These are phyloP conservation scores for Agrostemma githago DNA, from an alignment of 148 eudicot genomes.

Conservation along the genomic window DNA sequence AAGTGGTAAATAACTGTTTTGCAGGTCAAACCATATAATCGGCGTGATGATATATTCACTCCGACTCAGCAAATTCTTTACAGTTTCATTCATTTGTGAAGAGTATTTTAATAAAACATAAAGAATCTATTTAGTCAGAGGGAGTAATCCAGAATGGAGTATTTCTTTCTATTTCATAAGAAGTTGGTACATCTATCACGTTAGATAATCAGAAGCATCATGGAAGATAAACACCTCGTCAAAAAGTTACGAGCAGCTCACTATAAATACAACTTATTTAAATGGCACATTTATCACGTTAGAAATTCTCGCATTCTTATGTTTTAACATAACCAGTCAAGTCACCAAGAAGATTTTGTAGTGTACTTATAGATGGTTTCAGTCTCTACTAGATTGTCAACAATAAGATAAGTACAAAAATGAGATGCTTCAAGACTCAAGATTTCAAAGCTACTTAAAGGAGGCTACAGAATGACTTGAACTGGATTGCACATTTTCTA, in stretches of 20 bases:
- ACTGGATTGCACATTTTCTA: slow-evolving; percentile 9
- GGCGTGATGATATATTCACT: neutral
- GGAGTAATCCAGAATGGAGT: too few relatives aligned
- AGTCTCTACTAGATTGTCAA: neutral
- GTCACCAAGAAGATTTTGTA: neutral
- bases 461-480: neutral
- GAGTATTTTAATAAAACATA: too few relatives aligned
- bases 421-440: neutral
- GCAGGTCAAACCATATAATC: neutral
- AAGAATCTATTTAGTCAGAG: too few relatives aligned
- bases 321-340: neutral
- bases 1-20: neutral
- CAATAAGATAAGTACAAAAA: neutral
- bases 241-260: neutral
- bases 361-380: neutral
- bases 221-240: neutral
- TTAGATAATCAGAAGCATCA: neutral
- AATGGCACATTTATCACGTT: neutral
- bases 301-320: neutral
- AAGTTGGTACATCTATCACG: neutral
- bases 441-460: neutral
- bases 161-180: slow-evolving; percentile 1
- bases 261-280: neutral
- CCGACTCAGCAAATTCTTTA: too few relatives aligned
- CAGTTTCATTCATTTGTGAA: too few relatives aligned